phyloP scores from a whole-genome alignment of 139 green algal species.

The Coccomyxa sp. region DNA sequence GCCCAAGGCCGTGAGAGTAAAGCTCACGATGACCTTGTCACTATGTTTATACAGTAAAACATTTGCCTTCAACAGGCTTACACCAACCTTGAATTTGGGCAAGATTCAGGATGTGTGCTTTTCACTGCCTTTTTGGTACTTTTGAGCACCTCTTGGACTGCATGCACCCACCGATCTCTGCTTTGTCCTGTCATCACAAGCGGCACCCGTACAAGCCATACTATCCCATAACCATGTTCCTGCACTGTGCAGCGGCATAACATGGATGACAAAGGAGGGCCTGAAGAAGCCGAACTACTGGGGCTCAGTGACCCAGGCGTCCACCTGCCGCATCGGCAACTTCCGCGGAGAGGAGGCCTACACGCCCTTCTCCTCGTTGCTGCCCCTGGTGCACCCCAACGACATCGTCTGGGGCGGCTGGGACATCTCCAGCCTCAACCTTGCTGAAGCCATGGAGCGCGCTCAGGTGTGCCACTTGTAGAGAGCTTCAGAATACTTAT shows the following conservation, averaged over 20 bases:
- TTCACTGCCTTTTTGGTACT: too few species aligned
- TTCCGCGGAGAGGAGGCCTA: conserved; percentile 93
- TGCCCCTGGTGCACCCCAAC: conserved; percentile 93
- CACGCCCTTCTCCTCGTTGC: conserved; percentile 84
- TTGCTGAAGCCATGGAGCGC: conserved; percentile 94
- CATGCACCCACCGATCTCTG: too few species aligned
- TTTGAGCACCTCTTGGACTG: too few species aligned
- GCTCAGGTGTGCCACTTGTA: conserved; percentile 38
- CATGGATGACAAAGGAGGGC: conserved; percentile 98
- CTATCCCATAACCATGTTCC: too few species aligned
- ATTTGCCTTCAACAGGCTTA: not conserved
- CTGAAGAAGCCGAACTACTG: conserved; percentile 97
- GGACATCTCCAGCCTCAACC: conserved; percentile 93
- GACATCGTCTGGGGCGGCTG: conserved; percentile 96
- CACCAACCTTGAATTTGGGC: not conserved
- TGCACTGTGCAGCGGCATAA: conserved; percentile 75
- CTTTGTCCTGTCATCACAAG: too few species aligned
- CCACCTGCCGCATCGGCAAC: conserved; percentile 91
- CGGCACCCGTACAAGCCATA: too few species aligned
- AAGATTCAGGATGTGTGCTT: too few species aligned
- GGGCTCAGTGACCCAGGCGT: conserved; percentile 91
- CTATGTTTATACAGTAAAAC: not conserved
- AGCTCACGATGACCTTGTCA: not conserved
- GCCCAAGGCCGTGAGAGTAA: not conserved
- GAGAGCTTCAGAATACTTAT: not conserved